These are phyloP conservation scores for Akanthomyces muscarius DNA, from an alignment of 2,329 filamentous ascomycete species.

Conservation along the genomic window DNA sequence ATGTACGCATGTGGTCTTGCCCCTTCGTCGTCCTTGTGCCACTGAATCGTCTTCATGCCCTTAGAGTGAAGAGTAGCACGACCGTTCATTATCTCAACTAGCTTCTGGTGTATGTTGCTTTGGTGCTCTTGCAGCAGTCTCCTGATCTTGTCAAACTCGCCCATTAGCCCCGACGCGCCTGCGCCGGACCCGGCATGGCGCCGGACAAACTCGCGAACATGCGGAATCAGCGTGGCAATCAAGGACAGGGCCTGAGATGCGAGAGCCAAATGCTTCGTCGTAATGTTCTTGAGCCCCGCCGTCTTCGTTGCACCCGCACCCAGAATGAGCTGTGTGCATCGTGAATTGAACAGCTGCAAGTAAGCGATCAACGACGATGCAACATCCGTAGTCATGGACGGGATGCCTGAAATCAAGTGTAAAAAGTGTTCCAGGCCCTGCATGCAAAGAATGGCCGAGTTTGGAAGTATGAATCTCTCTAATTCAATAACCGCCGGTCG, in stretches of 20 bases:
- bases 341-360: constrained; percentile 89
- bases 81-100: constrained; percentile 86
- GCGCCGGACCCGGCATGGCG: constrained; percentile 60
- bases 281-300: constrained; percentile 92
- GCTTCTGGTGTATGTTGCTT: constrained; percentile 83
- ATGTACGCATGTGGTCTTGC: constrained; percentile 64
- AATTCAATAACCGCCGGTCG: constrained; percentile 75
- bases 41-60: constrained; percentile 69
- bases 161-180: constrained; percentile 58
- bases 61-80: constrained; percentile 71
- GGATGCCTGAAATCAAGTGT: constrained; percentile 77
- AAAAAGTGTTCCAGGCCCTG: constrained; percentile 78
- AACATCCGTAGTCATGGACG: constrained; percentile 83
- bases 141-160: constrained; percentile 84
- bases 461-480: constrained; percentile 80
- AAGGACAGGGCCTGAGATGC: constrained; percentile 88
- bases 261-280: constrained; percentile 88
- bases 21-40: constrained; percentile 51
- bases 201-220: constrained; percentile 86
- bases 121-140: constrained; percentile 85
- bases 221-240: constrained; percentile 79
- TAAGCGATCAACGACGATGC: constrained; percentile 77
- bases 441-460: constrained; percentile 77
- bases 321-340: constrained; percentile 92
- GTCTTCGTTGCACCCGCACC: constrained; percentile 87